Base-by-base conservation (phyloP, 768 basidiomycete species). In the Mrakia frigida region DNA sequence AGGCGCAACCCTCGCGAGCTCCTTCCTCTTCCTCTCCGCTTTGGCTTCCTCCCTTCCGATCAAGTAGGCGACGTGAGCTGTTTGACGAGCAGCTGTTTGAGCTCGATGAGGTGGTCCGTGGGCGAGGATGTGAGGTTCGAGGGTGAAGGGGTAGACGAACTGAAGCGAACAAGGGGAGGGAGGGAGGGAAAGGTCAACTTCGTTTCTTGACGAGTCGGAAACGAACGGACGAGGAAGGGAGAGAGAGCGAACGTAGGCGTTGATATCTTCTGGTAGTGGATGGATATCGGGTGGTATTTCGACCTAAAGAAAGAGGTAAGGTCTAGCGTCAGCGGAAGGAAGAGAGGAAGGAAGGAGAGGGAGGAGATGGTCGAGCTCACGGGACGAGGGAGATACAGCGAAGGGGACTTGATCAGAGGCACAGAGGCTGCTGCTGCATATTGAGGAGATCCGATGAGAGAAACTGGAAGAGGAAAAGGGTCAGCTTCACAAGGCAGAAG, bases 61-160 rank as follows among this genome's bases (percentile, higher is more conserved):
- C 41, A 77, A 60, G 43, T 52, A 73, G 11, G 76, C 70, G 31
- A 73, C 76, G 56, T 77, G 71, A 7, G 70, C 59, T 0, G 43
- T 43, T 18, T 77, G 76, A n/a, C 43, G 28, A 5, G 90, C 86
- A 0, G 90, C 86, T 52, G 92, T 86, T 0, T 90, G 89, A 5
- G 86, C 84, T 67, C 90, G 86, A 1, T 92, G 89, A 0, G 92
- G 87, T 0, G 91, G 88, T 81, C 92, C 92, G 56, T 92, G 84
- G 1, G 89, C 88, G 72, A 95, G 83, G 79, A 93, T 86, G 82
- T 96, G 94, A 0, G 90, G 88, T 81, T 98, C 96, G 71, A 98
- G 87, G 4, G 94, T 91, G 86, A 93, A 98, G 2, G 96, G 95
- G 81, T 98, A 98, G 60, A 92, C 96, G 80, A 98, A 97, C 95